Base-by-base conservation (phyloP, 1,139 yeast species). In the Diutina catenulata region DNA sequence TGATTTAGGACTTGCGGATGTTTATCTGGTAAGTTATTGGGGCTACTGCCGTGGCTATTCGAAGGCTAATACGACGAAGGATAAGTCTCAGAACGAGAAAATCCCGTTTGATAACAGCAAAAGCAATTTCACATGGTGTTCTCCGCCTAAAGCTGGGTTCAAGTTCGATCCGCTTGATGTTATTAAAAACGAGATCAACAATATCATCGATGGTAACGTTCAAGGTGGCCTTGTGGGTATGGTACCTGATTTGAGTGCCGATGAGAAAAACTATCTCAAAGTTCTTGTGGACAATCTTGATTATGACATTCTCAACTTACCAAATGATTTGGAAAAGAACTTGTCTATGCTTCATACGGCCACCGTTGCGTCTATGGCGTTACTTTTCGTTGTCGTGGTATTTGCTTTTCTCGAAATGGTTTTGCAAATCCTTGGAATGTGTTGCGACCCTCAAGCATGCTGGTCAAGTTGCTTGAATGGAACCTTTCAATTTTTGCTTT, bases 21-120 rank as follows among this genome's bases (percentile, higher is more conserved):
- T 74, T 20, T 80, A 80, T 52, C 66, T 76, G 11, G 60, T 79
- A 29, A 76, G 86, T 37, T 65, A 70, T 51, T 80, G 87, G 76
- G 88, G 87, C 25, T 81, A 78, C 59, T 82, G 94, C 56, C 61
- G 68, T 47, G 88, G 88, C 19, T 40, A 43, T 3, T 46, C 50
- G 23, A 44, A 48, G 16, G 46, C 46, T 11, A 33, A 38, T 11
- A 33, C 39, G 16, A 43, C 47, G 16, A 40, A 41, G 29, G 42
- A 45, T 25, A 25, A 36, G 5, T 42, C 42, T 14, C 37, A 46
- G 21, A 39, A 40, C 19, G 40, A 43, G 20, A 41, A 49, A 36
- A 44, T 53, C 33, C 52, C 53, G 10, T 52, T 56, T 41, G 60
- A 61, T 44, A 59, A 62, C 42, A 51, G 60, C 18, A 52, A 64